Evolutionary conservation across 805 yeast species (phyloP), one percentile per base, ranked within the genome.

Genomic region (Candida pini): DNA sequence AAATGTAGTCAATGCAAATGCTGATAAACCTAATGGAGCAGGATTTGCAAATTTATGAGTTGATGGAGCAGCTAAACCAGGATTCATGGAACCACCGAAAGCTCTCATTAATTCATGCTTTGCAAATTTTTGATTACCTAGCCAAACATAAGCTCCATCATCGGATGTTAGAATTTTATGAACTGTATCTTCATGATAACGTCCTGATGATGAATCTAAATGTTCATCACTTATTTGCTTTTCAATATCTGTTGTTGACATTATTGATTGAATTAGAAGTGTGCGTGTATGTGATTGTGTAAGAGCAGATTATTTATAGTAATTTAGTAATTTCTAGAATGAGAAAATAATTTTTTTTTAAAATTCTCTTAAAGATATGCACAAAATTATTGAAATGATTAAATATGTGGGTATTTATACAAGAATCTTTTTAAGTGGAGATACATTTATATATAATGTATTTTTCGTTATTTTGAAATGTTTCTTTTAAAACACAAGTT

Each of bases 11-110:
- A 77, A 61, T 12, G 86, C 84, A 58, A 81, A 81, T 18, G 81
- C 84, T 19, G 78, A 72, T 39, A 82, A 62, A 12, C 89, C 90
- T 42, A 81, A 62, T 16, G 89, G 89, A 30, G 82, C 83, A 18
- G 90, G 89, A 49, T 81, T 81, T 38, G 81, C 89, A 62, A 72
- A 67, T 41, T 69, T 68, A 47, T 79, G 78, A 7, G 62, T 53
- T 12, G 90, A 71, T 5, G 75, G 70, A n/a, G 71, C 68, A 19
- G 73, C 57, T 36, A 66, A 30, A 66, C 86, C 90, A 17, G 92
- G 86, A 45, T 78, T 78, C 54, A 83, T 63, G 14, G 82, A 69
- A 78, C 96, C 96, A 58, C 95, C 96, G 44, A 82, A 82, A 2
- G 90, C 90, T 18, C 59, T 59, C 34, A 65, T 60, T 37, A 82